Conservation (phyloP, 2,329 filamentous ascomycete genomes). For the Penicillium sp. region DNA sequence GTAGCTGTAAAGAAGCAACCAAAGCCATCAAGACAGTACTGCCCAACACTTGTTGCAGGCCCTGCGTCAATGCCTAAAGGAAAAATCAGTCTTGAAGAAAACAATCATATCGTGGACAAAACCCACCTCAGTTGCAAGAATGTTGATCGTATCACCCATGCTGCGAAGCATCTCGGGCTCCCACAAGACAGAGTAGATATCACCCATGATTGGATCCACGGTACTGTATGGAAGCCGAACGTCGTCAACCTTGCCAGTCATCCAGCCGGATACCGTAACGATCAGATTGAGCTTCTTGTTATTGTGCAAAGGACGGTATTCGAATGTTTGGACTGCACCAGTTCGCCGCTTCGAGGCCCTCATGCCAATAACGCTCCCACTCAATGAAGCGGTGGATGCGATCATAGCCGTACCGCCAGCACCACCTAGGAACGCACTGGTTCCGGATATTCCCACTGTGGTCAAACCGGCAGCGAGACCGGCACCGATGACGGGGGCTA, state of each 20-base stretch:
- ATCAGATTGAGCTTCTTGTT: constrained; percentile 97
- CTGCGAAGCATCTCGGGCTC: constrained; percentile 97
- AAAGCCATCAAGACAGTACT: constrained; percentile 83
- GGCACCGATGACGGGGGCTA: constrained; percentile 90
- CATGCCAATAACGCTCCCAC: constrained; percentile 81
- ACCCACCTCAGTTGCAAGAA: constrained; percentile 88
- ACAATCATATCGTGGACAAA: neutral
- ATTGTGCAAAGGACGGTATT: constrained; percentile 94
- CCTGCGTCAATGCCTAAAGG: constrained; percentile 81
- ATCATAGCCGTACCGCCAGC: constrained; percentile 92
- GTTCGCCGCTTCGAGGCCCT: constrained; percentile 83
- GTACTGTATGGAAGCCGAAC: constrained; percentile 94
- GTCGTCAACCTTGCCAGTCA: constrained; percentile 97
- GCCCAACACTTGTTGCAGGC: constrained; percentile 89
- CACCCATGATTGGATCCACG: constrained; percentile 95
- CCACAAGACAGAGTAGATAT: constrained; percentile 95
- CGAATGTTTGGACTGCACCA: constrained; percentile 91
- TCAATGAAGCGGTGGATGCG: constrained; percentile 81
- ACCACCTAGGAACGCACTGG: constrained; percentile 82
- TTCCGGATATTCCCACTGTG: constrained; percentile 88
- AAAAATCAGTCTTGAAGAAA: constrained; percentile 24
- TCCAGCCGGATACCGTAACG: constrained; percentile 93
- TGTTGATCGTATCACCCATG: constrained; percentile 98
- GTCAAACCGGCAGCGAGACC: constrained; percentile 93
- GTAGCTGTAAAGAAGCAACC: constrained; percentile 91